Base-by-base conservation (phyloP, 2,329 filamentous ascomycete genomes). In the Penicillium brevicompactum region DNA sequence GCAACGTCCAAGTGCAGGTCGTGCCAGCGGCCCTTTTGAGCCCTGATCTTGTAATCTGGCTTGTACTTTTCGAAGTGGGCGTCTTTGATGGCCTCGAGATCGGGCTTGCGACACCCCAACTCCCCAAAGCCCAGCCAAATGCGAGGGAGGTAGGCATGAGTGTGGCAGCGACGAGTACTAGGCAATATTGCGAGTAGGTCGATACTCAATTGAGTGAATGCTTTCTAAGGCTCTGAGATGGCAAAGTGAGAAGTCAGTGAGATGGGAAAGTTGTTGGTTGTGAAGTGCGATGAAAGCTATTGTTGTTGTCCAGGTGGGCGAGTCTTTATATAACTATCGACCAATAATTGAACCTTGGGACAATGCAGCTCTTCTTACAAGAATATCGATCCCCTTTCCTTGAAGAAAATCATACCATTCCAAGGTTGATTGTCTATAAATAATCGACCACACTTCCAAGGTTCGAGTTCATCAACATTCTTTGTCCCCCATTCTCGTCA, bases 91-190 rank as follows among this genome's bases (percentile, higher is more conserved):
- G 22, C 31, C 34, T 55, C 31, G 6, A 55, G 52, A 16, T 55
- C 22, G 16, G 47, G 30, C 42, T 55, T 51, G 34, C 52, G 52
- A 32, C 38, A 34, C 2, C 41, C 41, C 34, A 55, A 18, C 27
- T 55, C 52, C 9, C 52, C 47, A 24, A 41, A 55, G 21, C 52
- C 52, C 6, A 51, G 41, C 52, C 52, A 55, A 13, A 46, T 47
- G 0, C 34, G 32, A 24, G 52, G 52, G 3, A 55, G 34, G 11
- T 47, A 41, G 8, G 40, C 3, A 22, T 55, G 52, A 21, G 47
- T 14, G n/a, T 31, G 10, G 27, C 52, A 55, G n/a, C 24, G 24
- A 27, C 24, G 24, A 6, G 5, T 27, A 8, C 24, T 27, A 37
- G 49, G 9, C 49, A 51, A 46, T 2, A 1, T 46, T 46, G 31